Evolutionary conservation across 495 filamentous ascomycete species (phyloP), one percentile per base, ranked within the genome.

Genomic region (Daldinia concentrica): DNA sequence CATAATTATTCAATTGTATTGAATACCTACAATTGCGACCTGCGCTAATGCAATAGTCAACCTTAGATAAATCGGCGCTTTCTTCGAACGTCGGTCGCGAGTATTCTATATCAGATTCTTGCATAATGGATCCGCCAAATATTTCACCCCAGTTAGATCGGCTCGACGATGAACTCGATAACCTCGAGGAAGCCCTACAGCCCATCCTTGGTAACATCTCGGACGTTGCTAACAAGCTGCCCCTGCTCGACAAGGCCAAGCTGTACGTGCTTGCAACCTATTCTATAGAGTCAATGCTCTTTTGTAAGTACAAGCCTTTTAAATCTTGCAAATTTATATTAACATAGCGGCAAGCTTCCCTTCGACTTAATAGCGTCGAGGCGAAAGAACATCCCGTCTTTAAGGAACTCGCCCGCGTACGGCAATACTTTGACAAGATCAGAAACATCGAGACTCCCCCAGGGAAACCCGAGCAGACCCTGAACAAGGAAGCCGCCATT

Each of bases 361-460:
- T 99, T 27, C 88, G 89, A 56, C 86, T 98, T 27, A 90, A 93
- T 71, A 93, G 90, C 51, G 87, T 90, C 8, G 87, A 97, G 75
- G 88, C 92, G 12, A 92, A 91, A 77, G 86, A 92, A 58, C 96
- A 98, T 75, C 87, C 93, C 26, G 87, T 98, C 61, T 95, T 92
- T 80, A 83, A 82, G 52, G 95, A 99, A 82, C 84, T 99, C 60
- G 89, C 87, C 4, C 88, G 95, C 55, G 90, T 98, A 58, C 92
- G 87, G 77, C 90, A 94, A 77, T 98, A 98, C 79, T 94, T 96
- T 75, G 88, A 88, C n/a, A 99, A 98, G 82, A 94, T 98, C 74
- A 91, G 96, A 76, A 79, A 80, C 14, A 78, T 82, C 8, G 86
- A 89, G 67, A 80, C 71, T 11, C 81, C 87, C 0, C 83, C 84